Conservation (phyloP, 2,329 filamentous ascomycete genomes). For the Fusarium fujikuroi region DNA sequence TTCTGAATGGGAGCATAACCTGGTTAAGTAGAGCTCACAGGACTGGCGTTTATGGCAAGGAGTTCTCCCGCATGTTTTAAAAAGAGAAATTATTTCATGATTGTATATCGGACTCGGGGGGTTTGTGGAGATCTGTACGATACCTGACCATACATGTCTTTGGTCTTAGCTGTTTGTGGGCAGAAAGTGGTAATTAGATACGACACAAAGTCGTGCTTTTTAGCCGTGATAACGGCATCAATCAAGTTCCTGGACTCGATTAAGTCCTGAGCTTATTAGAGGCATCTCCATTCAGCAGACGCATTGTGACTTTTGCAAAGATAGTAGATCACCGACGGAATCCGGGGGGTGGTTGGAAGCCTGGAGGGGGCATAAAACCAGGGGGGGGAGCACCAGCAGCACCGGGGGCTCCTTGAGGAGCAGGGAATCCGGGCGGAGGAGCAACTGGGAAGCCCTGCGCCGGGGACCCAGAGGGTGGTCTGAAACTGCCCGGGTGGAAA, state of each 20-base stretch:
- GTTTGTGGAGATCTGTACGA: conserved; percentile 30
- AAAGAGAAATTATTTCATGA: conserved; percentile 40
- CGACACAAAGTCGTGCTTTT: conserved; percentile 26
- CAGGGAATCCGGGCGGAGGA: conserved; percentile 55
- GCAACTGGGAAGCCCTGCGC: conserved; percentile 53
- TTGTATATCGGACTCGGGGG: conserved; percentile 43
- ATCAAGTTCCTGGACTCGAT: conserved; percentile 23
- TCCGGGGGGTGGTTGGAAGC: conserved; percentile 60
- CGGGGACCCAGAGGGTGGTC: conserved; percentile 52
- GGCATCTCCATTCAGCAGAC: conserved; percentile 11
- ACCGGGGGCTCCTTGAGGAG: conserved; percentile 48
- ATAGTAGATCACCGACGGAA: conserved; percentile 50
- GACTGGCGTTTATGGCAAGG: conserved; percentile 41
- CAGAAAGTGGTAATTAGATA: conserved; percentile 37
- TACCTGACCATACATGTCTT: conserved; percentile 39
- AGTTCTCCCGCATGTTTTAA: conserved; percentile 37
- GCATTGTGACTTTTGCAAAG: conserved; percentile 23
- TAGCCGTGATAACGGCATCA: conserved; percentile 28
- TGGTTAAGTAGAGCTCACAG: conserved; percentile 28
- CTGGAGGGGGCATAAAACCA: conserved; percentile 55
- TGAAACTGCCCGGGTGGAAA: conserved; percentile 58
- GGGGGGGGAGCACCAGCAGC: conserved; percentile 54
- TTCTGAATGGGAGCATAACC: conserved; percentile 26
- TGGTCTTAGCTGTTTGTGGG: conserved; percentile 31
- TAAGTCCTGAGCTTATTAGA: conserved; percentile 30